A percentile compares a stretch with the other conserved stretches of the same genome.
These are phyloP conservation scores for Pseudoperonospora humuli DNA, from an alignment of 352 stramenopile species.

Conservation along the genomic window DNA sequence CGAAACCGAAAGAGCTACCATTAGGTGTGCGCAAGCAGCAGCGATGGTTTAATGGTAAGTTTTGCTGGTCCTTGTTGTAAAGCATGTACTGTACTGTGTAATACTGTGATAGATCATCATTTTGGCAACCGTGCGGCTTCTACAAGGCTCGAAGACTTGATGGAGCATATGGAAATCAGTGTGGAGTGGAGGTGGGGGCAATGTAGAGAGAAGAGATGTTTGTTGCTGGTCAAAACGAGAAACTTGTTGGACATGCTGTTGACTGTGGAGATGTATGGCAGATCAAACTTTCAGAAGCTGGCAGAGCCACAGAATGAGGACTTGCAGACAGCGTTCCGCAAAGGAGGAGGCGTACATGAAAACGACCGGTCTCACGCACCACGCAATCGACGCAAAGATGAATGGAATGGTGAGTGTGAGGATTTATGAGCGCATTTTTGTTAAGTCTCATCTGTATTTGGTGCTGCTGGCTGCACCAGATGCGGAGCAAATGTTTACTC, in stretches of 20 bases:
- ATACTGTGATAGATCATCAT: conserved; percentile 85
- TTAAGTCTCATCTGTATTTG: neutral
- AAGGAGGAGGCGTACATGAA: conserved; percentile 35
- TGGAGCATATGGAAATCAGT: conserved; percentile 85
- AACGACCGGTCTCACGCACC: conserved; percentile 30
- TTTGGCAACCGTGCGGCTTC: conserved; percentile 71
- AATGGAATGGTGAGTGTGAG: conserved; percentile 55
- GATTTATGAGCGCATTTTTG: neutral
- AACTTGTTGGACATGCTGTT: neutral
- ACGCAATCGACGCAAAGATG: conserved; percentile 44
- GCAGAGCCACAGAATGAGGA: conserved; percentile 69
- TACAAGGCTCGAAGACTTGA: conserved; percentile 69
- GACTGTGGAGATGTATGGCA: conserved; percentile 11
- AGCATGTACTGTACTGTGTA: too few species aligned
- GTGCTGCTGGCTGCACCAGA: conserved; percentile 20
- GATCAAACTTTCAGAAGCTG: conserved; percentile 82
- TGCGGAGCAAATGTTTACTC: conserved; percentile 72
- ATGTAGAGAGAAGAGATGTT: neutral
- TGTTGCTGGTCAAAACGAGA: too few species aligned
- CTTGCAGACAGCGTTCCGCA: conserved; percentile 62
- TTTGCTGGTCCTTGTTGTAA: neutral
- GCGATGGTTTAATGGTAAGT: conserved; percentile 75
- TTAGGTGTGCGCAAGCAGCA: conserved; percentile 66
- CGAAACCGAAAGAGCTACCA: conserved; percentile 61
- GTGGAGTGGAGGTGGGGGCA: conserved; percentile 67